These are phyloP conservation scores for Ophiostoma australiae DNA, from an alignment of 2,329 filamentous ascomycete species.

Conservation along the genomic window DNA sequence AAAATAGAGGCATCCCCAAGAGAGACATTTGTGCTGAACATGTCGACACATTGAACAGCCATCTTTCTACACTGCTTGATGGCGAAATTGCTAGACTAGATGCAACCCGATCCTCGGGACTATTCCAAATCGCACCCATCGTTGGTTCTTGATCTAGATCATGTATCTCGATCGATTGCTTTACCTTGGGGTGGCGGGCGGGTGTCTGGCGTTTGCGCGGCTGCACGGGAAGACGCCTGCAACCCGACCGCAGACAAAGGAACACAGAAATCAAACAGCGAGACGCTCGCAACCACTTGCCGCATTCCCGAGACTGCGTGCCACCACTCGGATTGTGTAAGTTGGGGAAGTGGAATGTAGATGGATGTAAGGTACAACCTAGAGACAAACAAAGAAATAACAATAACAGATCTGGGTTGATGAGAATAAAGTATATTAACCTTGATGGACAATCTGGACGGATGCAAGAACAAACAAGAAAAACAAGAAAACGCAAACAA, in stretches of 20 bases:
- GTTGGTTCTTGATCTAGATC: background rate
- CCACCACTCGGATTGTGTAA: too few relatives aligned
- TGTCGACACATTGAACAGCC: background rate
- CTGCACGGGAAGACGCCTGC: too few relatives aligned
- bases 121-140: background rate
- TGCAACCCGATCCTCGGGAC: background rate
- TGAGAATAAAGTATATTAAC: too few relatives aligned
- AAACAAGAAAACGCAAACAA: background rate
- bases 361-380: too few relatives aligned
- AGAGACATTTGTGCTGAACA: background rate
- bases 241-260: background rate
- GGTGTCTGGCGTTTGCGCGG: background rate
- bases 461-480: background rate
- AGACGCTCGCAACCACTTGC: too few relatives aligned
- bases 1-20: background rate
- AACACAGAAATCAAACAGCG: background rate
- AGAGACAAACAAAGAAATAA: too few relatives aligned
- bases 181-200: too few relatives aligned
- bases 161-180: background rate
- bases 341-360: too few relatives aligned
- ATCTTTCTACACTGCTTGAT: too few relatives aligned
- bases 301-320: too few relatives aligned
- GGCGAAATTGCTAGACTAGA: background rate
- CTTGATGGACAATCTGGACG: background rate
- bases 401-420: too few relatives aligned